Percentiles rank a stretch among this genome's conserved stretches.
These are phyloP conservation scores for Quercus phellos DNA, from an alignment of 331 rosid genomes.

Conservation along the genomic window DNA sequence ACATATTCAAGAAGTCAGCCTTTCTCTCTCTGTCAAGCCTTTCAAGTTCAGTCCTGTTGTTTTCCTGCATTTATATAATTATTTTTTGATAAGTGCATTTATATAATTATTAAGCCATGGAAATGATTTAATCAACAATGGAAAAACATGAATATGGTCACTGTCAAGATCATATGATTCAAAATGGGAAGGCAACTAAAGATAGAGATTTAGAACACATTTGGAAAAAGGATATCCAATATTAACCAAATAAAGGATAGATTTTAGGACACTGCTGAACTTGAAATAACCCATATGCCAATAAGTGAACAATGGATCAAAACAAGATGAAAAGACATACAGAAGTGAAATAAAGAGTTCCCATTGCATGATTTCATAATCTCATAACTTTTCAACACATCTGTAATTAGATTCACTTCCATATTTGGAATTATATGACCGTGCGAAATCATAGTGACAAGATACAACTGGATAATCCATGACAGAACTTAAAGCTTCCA, in stretches of 20 bases:
- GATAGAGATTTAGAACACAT: neutral
- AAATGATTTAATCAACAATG: neutral
- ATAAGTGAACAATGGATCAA: neutral
- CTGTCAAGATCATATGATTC: neutral
- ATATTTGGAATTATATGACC: neutral
- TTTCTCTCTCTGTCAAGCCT: conserved; percentile 73
- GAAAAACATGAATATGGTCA: neutral
- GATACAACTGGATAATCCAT: neutral
- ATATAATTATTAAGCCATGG: conserved; percentile 14
- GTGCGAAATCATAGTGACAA: neutral
- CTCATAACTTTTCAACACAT: neutral
- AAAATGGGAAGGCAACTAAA: neutral
- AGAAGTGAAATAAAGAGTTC: neutral
- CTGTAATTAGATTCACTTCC: neutral
- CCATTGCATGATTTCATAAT: neutral
- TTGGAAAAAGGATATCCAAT: neutral
- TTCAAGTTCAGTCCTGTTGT: conserved; percentile 72
- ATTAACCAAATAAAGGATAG: neutral
- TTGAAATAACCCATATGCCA: neutral
- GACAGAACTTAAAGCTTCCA: neutral
- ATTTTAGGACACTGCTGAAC: neutral
- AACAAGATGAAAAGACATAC: neutral
- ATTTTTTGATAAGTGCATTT: conserved; percentile 22
- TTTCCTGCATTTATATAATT: conserved; percentile 50
- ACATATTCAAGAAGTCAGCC: conserved; percentile 64